phyloP scores from a whole-genome alignment of 371 early-diverging fungal genomes.

The Cokeromyces recurvatus region DNA sequence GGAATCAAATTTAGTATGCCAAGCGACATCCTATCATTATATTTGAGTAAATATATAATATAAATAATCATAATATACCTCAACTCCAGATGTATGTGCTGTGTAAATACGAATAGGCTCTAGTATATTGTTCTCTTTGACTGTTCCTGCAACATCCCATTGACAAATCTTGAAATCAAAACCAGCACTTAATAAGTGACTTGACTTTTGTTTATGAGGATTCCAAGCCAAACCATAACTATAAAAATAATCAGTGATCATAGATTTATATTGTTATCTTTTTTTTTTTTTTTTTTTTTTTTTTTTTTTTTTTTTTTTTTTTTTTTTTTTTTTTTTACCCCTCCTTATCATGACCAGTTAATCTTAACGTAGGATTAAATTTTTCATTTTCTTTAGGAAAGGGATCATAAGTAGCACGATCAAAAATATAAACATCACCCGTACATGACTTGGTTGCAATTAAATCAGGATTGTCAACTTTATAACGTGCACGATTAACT shows the following conservation, averaged over 20 bases:
- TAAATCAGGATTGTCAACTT: constrained; percentile 92
- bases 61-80: constrained; percentile 40
- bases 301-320: too few relatives aligned
- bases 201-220: constrained; percentile 51
- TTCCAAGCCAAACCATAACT: constrained; percentile 82
- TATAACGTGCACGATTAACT: constrained; percentile 94
- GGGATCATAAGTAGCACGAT: constrained; percentile 91
- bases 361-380: constrained; percentile 83
- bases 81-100: constrained; percentile 90
- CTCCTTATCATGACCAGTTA: constrained; percentile 93
- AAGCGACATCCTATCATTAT: constrained; percentile 78
- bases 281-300: too few relatives aligned
- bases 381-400: constrained; percentile 68
- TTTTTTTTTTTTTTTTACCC: constrained; percentile 59
- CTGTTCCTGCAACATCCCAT: constrained; percentile 54
- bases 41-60: constrained; percentile 3
- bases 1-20: constrained; percentile 77
- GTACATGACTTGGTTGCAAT: constrained; percentile 95
- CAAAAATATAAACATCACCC: constrained; percentile 97
- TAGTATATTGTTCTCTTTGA: constrained; percentile 67
- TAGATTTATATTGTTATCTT: too few relatives aligned
- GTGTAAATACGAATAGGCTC: constrained; percentile 72
- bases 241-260: too few relatives aligned
- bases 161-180: constrained; percentile 87
- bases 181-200: constrained; percentile 73